Conservation (phyloP, 176 grass and related monocot species). For the sorghum (Sorghum bicolor) region DNA sequence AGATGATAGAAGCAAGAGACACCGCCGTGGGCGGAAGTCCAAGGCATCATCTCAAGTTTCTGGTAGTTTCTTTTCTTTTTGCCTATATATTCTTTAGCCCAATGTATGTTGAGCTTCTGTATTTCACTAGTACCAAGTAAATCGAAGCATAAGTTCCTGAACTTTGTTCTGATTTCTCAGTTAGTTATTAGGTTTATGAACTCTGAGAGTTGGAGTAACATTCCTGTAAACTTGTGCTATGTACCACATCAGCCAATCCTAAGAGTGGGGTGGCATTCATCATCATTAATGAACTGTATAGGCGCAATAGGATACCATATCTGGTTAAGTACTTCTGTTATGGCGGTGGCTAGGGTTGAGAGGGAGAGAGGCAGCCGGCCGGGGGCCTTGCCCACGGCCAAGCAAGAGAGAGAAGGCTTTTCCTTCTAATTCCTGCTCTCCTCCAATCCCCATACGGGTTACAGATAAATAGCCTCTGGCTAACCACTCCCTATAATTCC, state of each 20-base stretch:
- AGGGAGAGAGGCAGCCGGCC: too few relatives aligned
- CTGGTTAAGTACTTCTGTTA: background rate
- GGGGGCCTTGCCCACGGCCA: too few relatives aligned
- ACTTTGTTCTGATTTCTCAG: background rate
- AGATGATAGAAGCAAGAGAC: constrained; percentile 57
- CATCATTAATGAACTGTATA: background rate
- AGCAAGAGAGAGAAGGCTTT: too few relatives aligned
- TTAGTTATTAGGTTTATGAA: background rate
- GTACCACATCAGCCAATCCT: background rate
- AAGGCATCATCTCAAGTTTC: constrained; percentile 62
- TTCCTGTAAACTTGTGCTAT: background rate
- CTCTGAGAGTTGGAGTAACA: background rate
- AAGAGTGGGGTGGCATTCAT: background rate
- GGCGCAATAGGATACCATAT: background rate
- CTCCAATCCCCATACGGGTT: too few relatives aligned
- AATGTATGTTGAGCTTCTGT: background rate
- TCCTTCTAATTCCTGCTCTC: too few relatives aligned
- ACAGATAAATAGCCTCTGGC: too few relatives aligned
- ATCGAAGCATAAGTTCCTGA: background rate
- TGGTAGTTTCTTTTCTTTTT: constrained; percentile 48
- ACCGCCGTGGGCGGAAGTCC: constrained; percentile 35
- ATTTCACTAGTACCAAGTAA: constrained; percentile 1
- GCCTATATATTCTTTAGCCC: background rate
- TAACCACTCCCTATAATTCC: too few relatives aligned
- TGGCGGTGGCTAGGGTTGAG: too few relatives aligned